Percentiles rank a stretch among this genome's conserved stretches.
Conservation (phyloP, 169 alveolate genomes). For the Perkinsus marinus region DNA sequence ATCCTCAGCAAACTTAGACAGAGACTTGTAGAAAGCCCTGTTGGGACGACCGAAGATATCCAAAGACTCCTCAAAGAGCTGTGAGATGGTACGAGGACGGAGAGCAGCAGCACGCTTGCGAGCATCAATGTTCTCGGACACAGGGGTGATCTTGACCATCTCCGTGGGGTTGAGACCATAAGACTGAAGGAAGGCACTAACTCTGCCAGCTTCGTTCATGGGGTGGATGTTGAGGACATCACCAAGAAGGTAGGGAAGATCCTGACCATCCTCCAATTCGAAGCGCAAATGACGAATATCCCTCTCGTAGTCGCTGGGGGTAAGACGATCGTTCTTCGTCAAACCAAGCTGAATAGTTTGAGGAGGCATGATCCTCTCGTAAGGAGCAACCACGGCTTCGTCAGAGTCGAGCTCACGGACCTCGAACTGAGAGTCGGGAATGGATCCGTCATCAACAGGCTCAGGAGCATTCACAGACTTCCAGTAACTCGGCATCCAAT, state of each 20-base stretch:
- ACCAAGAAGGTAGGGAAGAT: conserved; percentile 6
- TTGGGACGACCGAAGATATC: conserved; percentile 30
- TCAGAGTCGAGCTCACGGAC: background rate
- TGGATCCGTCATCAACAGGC: conserved; percentile 2
- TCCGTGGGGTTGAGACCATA: background rate
- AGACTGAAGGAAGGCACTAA: background rate
- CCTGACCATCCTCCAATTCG: background rate
- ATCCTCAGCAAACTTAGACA: conserved; percentile 11
- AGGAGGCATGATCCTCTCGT: conserved; percentile 22
- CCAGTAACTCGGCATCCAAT: conserved; percentile 31
- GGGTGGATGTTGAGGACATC: conserved; percentile 23
- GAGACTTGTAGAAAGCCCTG: conserved; percentile 13
- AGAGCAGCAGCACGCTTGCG: conserved; percentile 1
- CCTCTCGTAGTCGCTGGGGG: conserved; percentile 15
- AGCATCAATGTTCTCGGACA: background rate
- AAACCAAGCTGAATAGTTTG: conserved; percentile 7
- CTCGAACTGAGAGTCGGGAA: background rate
- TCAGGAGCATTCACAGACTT: conserved; percentile 19
- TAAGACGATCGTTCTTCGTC: conserved; percentile 12
- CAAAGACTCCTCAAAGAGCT: conserved; percentile 17
- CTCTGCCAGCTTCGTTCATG: conserved; percentile 2
- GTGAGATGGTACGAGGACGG: conserved; percentile 11
- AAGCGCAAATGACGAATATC: conserved; percentile 22
- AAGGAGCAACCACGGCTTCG: conserved; percentile 10
- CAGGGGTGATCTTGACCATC: background rate